Conservation (phyloP, 108 stramenopile species). For the Cylindrotheca fusiformis region DNA sequence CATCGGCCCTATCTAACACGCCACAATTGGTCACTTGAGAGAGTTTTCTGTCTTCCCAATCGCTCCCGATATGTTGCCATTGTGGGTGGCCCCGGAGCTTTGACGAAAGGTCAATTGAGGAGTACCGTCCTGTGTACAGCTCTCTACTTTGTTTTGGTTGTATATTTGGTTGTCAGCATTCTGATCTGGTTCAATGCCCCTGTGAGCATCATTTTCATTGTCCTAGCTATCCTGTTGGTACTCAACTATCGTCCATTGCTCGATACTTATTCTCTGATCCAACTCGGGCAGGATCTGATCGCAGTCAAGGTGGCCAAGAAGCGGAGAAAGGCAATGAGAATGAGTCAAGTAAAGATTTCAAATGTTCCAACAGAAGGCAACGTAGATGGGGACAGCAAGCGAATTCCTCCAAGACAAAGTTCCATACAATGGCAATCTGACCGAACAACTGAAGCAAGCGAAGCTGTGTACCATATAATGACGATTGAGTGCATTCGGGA, state of each 20-base stretch:
- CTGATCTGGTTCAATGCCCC: slow-evolving; percentile 43
- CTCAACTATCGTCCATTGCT: slow-evolving; percentile 22
- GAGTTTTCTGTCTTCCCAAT: slow-evolving; percentile 30
- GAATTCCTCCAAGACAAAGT: neutral
- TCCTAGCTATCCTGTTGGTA: slow-evolving; percentile 28
- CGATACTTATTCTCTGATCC: slow-evolving; percentile 16
- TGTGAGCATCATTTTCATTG: slow-evolving; percentile 19
- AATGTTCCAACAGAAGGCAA: neutral
- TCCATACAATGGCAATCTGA: neutral
- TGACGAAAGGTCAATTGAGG: slow-evolving; percentile 27
- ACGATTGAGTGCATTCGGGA: slow-evolving; percentile 34
- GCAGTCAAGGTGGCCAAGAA: neutral
- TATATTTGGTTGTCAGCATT: slow-evolving; percentile 17
- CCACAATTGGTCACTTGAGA: slow-evolving; percentile 42
- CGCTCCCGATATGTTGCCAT: slow-evolving; percentile 32
- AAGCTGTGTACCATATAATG: slow-evolving; percentile 40
- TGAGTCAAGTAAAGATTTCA: neutral
- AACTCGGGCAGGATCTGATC: slow-evolving; percentile 2
- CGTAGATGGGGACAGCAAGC: slow-evolving; percentile 4
- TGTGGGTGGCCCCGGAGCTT: slow-evolving; percentile 22
- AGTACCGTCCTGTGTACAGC: slow-evolving; percentile 29
- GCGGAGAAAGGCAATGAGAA: too few relatives aligned
- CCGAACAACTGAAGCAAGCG: neutral
- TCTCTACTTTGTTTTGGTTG: slow-evolving; percentile 30
- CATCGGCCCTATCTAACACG: slow-evolving; percentile 44